Evolutionary conservation across 192 early-diverging fungal genomes (phyloP).

Genomic region (Linnemannia hyalina): DNA sequence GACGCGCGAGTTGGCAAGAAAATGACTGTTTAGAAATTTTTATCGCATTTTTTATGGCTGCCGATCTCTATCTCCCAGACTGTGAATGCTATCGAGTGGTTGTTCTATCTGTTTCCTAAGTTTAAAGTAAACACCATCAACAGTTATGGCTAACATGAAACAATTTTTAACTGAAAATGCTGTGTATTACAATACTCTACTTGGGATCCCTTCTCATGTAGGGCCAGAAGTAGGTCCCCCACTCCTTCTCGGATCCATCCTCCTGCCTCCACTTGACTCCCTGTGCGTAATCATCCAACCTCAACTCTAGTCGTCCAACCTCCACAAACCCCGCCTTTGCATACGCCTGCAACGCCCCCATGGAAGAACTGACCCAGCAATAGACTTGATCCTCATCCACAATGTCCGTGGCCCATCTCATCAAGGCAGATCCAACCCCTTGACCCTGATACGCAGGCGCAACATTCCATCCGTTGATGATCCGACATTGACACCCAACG

Average conservation of each 20-base stretch:
- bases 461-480: conserved; percentile 6
- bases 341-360: neutral
- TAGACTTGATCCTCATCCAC: conserved; percentile 13
- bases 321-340: conserved; percentile 20
- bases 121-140: too few species aligned
- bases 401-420: conserved; percentile 13
- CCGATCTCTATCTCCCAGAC: too few species aligned
- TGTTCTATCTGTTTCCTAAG: too few species aligned
- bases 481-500: conserved; percentile 2
- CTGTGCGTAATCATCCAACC: conserved; percentile 17
- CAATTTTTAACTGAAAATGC: too few species aligned
- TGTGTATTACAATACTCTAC: conserved; percentile 11
- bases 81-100: too few species aligned
- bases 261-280: conserved; percentile 12
- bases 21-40: too few species aligned
- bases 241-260: conserved; percentile 12
- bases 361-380: conserved; percentile 16
- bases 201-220: conserved; percentile 24
- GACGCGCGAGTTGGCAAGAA: too few species aligned
- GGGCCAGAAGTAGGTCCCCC: conserved; percentile 16
- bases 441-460: conserved; percentile 18
- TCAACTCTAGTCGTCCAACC: conserved; percentile 7
- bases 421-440: conserved; percentile 15
- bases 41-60: too few species aligned
- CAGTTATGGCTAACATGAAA: too few species aligned